A percentile compares a stretch with the other conserved stretches of the same genome.
Conservation (phyloP, 257 asterid species). For the Leonotis leonurus region DNA sequence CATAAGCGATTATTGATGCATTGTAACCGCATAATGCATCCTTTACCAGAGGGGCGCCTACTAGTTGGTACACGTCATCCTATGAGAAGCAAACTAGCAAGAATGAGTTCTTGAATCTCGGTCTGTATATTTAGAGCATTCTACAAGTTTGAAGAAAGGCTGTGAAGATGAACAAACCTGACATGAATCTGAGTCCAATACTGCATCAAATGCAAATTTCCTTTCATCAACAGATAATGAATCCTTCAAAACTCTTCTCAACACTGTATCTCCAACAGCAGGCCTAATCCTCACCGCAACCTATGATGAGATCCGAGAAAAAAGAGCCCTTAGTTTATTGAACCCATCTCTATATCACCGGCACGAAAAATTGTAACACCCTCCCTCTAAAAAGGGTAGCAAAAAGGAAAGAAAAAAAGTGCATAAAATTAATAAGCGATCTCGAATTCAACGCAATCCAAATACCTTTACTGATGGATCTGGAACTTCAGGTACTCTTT, state of each 20-base stretch:
- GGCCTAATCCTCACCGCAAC: conserved; percentile 84
- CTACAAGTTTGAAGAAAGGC: not conserved
- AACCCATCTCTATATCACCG: no score
- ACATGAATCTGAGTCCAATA: conserved; percentile 55
- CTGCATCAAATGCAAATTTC: conserved; percentile 61
- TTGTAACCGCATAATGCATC: conserved; percentile 90
- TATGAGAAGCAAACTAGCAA: conserved; percentile 20
- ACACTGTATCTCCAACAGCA: conserved; percentile 37
- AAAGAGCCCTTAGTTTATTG: not conserved
- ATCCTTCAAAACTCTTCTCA: conserved; percentile 54
- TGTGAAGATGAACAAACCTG: conserved; percentile 49
- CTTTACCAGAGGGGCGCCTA: conserved; percentile 78
- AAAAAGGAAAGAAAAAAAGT: not conserved
- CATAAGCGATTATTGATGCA: conserved; percentile 84
- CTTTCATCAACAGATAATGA: conserved; percentile 51
- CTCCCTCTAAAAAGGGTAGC: no score
- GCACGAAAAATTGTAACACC: no score
- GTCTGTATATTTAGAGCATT: not conserved
- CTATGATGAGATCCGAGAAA: conserved; percentile 28
- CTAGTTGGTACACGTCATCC: conserved; percentile 67
- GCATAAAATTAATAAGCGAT: not conserved
- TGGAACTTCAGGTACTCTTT: conserved; percentile 21
- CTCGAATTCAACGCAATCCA: not conserved
- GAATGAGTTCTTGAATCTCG: not conserved
- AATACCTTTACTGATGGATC: conserved; percentile 83